Percentiles rank a stretch among this genome's conserved stretches.
Conservation (phyloP, 345 rosid species). For the Acer saccharum region DNA sequence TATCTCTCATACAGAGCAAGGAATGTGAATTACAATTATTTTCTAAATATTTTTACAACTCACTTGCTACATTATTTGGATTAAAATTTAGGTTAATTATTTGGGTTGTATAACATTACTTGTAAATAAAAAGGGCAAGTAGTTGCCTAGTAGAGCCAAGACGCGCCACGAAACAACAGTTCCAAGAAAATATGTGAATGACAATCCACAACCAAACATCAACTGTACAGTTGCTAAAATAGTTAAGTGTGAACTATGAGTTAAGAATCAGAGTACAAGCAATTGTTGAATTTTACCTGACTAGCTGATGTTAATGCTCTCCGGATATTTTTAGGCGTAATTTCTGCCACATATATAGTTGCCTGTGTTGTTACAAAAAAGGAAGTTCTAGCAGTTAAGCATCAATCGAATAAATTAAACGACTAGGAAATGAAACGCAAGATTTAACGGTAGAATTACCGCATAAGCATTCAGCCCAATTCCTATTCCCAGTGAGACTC, state of each 20-base stretch:
- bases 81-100: no score
- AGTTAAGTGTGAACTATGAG: neutral
- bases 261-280: no score
- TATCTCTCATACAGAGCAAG: no score
- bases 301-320: neutral
- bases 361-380: neutral
- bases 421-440: no score
- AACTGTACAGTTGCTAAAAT: conserved; percentile 12
- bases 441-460: conserved; percentile 24
- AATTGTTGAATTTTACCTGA: neutral
- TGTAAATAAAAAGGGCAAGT: neutral
- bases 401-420: no score
- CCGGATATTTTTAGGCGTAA: conserved; percentile 4
- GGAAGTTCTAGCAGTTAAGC: neutral
- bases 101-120: no score
- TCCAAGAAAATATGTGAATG: conserved; percentile 19
- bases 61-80: no score
- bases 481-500: conserved; percentile 43
- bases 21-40: no score
- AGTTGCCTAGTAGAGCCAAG: conserved; percentile 26
- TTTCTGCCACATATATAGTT: conserved; percentile 12
- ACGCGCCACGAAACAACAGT: conserved; percentile 26
- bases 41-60: no score
- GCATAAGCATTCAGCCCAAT: conserved; percentile 38
- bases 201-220: conserved; percentile 10